A percentile compares a stretch with the other conserved stretches of the same genome.
Conservation (phyloP, 2,329 filamentous ascomycete species). For the Trichoderma afroharzianum region DNA sequence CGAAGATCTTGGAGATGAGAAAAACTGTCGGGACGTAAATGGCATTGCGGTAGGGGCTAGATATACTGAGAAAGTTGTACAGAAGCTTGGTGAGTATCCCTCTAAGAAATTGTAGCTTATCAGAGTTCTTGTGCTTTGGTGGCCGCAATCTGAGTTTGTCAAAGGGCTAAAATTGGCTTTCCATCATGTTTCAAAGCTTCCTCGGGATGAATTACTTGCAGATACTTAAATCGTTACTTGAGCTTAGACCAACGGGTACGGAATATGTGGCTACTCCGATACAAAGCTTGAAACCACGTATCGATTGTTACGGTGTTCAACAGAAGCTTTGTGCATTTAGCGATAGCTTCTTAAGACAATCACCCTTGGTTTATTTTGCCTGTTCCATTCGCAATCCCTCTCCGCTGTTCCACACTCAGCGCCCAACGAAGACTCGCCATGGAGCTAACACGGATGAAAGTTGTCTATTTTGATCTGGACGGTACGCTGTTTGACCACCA, state of each 20-base stretch:
- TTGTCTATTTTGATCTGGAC: not conserved
- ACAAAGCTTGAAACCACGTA: not conserved
- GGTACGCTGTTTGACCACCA: not conserved
- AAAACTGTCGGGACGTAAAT: conserved; percentile 30
- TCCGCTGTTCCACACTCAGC: not conserved
- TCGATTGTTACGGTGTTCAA: not conserved
- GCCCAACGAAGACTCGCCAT: not conserved
- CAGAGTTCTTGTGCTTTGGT: not conserved
- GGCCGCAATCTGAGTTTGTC: not conserved
- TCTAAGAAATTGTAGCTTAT: not conserved
- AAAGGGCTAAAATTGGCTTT: not conserved
- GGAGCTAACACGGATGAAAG: not conserved
- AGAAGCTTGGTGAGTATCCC: not conserved
- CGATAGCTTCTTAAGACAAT: not conserved
- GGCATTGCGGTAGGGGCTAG: conserved; percentile 29
- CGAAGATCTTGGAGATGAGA: conserved; percentile 27
- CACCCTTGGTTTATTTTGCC: not conserved
- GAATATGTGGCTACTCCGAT: not conserved
- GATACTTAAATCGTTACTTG: no score
- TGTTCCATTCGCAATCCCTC: not conserved
- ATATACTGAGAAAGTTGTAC: conserved; percentile 30
- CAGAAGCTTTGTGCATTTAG: not conserved
- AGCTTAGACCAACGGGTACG: not conserved
- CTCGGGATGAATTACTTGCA: no score
- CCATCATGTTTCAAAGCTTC: not conserved